Evolutionary conservation across 768 basidiomycete species (phyloP), one percentile per base, ranked within the genome.

Genomic region (Lactarius sp.): DNA sequence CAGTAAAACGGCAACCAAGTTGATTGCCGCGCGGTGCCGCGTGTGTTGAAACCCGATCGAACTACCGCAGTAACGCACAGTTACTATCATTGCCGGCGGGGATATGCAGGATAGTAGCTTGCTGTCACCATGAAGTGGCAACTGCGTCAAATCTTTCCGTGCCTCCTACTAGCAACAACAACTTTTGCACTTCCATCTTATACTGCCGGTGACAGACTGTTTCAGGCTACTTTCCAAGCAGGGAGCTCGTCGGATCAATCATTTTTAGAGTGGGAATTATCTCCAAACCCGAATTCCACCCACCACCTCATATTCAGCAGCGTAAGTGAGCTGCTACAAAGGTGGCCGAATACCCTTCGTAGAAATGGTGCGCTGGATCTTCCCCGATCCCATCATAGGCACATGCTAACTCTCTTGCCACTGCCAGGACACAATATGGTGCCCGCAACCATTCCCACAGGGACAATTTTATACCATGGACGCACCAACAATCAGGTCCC

Each of bases 301-400:
- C 63, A 69, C 18, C 70, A 75, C 56, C 66, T 77, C 12, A 67
- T 77, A 13, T 78, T 78, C 53, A 73, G 75, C 42, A 71, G 73
- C 2, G 69, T 77, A 10, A 67, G 68, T 49, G 71, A 74, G 4
- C 63, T 77, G 6, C 70, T 79, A 13, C 77, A 79, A 52, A 71
- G 73, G 31, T 78, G 76, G 76, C 71, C 76, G 3, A 78, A 77
- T 59, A 75, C 74, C 1, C 70, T 73, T 33, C 60, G 52, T 37
- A 66, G 60, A 56, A 67, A 67, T 61, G 66, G 66, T 61, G 47
- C 42, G 64, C 31, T 31, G 4, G 18, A 22, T 34, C 27, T 52
- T 22, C 12, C 14, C 22, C 16, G 9, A 27, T 56, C 13, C 14
- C 10, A 12, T 5, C 31, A 46, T 4, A 7, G 18, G 13, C 18